These are phyloP conservation scores for Biscogniauxia marginata DNA, from an alignment of 2,329 filamentous ascomycete species.

Conservation along the genomic window DNA sequence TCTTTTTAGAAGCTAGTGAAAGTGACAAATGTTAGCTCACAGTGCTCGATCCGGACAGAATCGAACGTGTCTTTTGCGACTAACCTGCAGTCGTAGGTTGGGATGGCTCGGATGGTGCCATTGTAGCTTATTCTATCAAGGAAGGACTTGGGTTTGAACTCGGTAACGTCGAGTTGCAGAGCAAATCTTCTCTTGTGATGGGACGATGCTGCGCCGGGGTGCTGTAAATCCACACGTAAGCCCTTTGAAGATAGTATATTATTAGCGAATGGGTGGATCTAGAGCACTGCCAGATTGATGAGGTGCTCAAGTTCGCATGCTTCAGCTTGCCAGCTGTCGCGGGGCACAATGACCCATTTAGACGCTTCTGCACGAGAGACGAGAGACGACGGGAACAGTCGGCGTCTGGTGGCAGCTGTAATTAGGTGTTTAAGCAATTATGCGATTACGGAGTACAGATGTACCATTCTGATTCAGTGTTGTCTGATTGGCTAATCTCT, in stretches of 20 bases:
- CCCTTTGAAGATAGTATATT: slow-evolving; percentile 11
- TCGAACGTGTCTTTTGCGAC: slow-evolving; percentile 18
- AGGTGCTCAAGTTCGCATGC: slow-evolving; percentile 1
- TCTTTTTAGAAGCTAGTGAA: slow-evolving; percentile 50
- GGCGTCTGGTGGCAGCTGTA: slow-evolving; percentile 5
- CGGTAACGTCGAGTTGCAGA: slow-evolving; percentile 9
- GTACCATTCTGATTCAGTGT: too few species aligned
- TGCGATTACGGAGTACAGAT: neutral
- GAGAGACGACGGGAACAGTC: neutral
- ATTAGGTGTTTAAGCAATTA: neutral
- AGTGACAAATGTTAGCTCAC: slow-evolving; percentile 22
- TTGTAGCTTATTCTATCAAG: slow-evolving; percentile 16
- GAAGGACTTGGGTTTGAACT: slow-evolving; percentile 10
- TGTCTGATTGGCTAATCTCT: slow-evolving; percentile 20
- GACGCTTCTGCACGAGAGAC: too few species aligned
- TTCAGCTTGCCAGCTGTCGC: slow-evolving; percentile 14
- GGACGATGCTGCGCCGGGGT: slow-evolving; percentile 13
- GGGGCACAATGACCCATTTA: too few species aligned
- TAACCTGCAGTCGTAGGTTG: slow-evolving; percentile 30
- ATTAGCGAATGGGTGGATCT: slow-evolving; percentile 2
- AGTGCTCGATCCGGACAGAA: slow-evolving; percentile 2
- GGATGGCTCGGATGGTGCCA: slow-evolving; percentile 32
- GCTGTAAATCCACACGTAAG: slow-evolving; percentile 22
- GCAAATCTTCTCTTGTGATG: neutral
- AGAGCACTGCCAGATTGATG: slow-evolving; percentile 11